Evolutionary conservation across 768 basidiomycete genomes (phyloP), one percentile per base, ranked within the genome.

Genomic region (Trametes meyenii): DNA sequence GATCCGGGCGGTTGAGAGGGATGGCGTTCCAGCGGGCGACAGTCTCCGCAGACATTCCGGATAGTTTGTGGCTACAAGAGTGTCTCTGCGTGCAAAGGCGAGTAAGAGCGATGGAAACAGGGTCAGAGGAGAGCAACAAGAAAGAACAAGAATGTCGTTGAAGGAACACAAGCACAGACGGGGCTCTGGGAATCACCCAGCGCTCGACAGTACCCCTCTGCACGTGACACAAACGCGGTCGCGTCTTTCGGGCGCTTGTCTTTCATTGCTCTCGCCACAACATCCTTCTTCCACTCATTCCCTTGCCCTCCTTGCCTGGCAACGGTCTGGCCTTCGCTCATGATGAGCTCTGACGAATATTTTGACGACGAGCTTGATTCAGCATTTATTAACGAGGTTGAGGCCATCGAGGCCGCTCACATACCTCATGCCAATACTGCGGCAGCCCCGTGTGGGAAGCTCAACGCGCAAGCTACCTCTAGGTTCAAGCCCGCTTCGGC

Each of bases 331-430:
- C 1, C 16, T 26, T 11, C n/a, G n/a, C 50, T 13, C 17, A 23
- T 67, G 62, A 90, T 92, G 89, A 89, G 85, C 77, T 90, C 88
- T 38, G 90, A 90, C 76, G 86, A 81, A 43, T 90, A 86, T 69
- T 92, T 89, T 70, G 83, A 84, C 63, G 85, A 85, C 62, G 87
- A 88, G 4, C 66, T 74, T 33, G 81, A 91, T 72, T 81, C 81
- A 45, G 82, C 80, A 38, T 80, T 83, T 3, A 68, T 91, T 7
- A 74, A 80, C 39, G 80, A 88, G 68, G 78, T 93, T 23, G 87
- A 90, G 68, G 80, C 83, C 19, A 86, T 94, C 46, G 90, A 93
- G 74, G 85, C 88, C 11, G 80, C 83, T 16, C 79, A 84, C 69
- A 60, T 62, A 49, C 45, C 66, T 65, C 66, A 72, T 39, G 42